Conservation (phyloP, 1,284 basidiomycete species). For the Athelia psychrophila region DNA sequence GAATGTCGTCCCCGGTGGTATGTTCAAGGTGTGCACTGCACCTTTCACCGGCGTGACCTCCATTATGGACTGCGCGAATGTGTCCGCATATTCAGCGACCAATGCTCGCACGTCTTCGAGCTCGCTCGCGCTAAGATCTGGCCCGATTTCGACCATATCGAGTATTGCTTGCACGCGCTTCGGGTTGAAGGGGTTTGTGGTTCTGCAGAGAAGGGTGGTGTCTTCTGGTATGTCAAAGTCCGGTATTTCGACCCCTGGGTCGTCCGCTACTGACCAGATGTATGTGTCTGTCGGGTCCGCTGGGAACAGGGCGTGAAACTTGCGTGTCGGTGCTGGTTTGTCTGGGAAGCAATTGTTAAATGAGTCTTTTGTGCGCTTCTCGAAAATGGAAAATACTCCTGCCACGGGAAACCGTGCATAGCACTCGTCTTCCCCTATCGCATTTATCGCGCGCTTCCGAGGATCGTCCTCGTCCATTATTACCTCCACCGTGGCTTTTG, state of each 20-base stretch:
- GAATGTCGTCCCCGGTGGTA: slow-evolving; percentile 12
- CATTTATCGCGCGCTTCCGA: too few species aligned
- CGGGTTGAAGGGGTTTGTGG: neutral
- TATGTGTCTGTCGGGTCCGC: too few species aligned
- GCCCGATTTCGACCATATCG: slow-evolving; percentile 12
- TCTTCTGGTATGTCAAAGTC: neutral
- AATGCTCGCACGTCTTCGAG: slow-evolving; percentile 9
- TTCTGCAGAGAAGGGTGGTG: neutral
- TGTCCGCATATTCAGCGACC: slow-evolving; percentile 21
- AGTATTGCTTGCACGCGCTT: slow-evolving; percentile 20
- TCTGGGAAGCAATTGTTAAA: too few species aligned
- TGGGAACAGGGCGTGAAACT: too few species aligned
- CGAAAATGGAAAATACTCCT: too few species aligned
- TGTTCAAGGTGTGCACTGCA: slow-evolving; percentile 15
- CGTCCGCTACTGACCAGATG: too few species aligned
- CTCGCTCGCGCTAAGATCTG: slow-evolving; percentile 16
- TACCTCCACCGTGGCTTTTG: too few species aligned
- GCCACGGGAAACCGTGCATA: too few species aligned
- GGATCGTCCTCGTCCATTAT: too few species aligned
- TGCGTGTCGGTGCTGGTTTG: too few species aligned
- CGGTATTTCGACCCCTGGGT: neutral
- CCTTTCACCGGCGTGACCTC: slow-evolving; percentile 19
- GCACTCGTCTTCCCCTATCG: too few species aligned
- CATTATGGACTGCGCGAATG: slow-evolving; percentile 25
- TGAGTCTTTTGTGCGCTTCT: too few species aligned